phyloP scores from a whole-genome alignment of 2,329 filamentous ascomycete species.

The Ascochyta pisi region DNA sequence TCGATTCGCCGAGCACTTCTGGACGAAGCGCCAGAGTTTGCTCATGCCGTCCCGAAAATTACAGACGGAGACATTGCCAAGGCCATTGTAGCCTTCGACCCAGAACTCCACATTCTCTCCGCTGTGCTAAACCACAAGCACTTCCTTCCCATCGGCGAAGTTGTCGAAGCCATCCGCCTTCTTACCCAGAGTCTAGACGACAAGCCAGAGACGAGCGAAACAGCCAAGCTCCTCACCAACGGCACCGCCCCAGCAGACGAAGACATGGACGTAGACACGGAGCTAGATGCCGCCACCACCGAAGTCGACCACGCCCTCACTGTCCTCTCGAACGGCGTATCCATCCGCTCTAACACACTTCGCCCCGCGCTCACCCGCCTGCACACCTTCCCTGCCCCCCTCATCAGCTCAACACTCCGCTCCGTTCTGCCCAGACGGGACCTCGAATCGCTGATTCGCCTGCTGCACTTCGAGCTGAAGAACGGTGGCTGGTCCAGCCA shows the following conservation, averaged over 20 bases:
- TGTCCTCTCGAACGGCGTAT: constrained; percentile 69
- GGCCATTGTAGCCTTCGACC: constrained; percentile 70
- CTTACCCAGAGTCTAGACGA: constrained; percentile 73
- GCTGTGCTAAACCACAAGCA: constrained; percentile 68
- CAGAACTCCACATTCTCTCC: constrained; percentile 70
- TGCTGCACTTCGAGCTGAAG: constrained; percentile 75
- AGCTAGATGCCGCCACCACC: constrained; percentile 50
- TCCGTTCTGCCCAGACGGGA: constrained; percentile 70
- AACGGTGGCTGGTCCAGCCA: constrained; percentile 77
- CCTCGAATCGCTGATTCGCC: constrained; percentile 72
- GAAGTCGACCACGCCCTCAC: constrained; percentile 73
- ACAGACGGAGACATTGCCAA: constrained; percentile 68
- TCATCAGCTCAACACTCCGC: constrained; percentile 69
- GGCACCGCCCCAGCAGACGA: constrained; percentile 31
- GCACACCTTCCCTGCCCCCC: constrained; percentile 66
- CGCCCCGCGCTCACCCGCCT: constrained; percentile 74
- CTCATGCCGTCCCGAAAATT: constrained; percentile 55
- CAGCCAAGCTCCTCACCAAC: constrained; percentile 52
- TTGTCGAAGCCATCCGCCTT: constrained; percentile 69
- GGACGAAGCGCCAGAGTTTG: constrained; percentile 47
- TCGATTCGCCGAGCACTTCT: constrained; percentile 53
- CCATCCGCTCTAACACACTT: constrained; percentile 68
- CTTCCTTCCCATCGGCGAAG: constrained; percentile 69
- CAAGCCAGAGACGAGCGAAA: constrained; percentile 32
- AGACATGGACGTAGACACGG: constrained; percentile 45